Evolutionary conservation across 257 asterid genomes (phyloP).

Genomic region (Dorcoceras hygrometricum): DNA sequence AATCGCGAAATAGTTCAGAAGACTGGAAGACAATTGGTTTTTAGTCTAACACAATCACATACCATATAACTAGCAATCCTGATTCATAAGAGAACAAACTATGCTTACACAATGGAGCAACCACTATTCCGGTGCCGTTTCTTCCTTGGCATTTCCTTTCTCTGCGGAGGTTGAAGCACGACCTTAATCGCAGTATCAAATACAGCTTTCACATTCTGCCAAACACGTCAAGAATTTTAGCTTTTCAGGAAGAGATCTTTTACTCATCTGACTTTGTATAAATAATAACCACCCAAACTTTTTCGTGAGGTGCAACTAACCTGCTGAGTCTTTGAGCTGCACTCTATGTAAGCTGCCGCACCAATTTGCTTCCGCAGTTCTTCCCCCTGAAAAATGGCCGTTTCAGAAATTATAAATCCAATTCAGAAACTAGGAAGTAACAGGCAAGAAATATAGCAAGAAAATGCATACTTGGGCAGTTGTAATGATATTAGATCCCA

Average conservation of each 20-base stretch:
- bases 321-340: constrained; percentile 99
- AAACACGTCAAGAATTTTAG: constrained; percentile 13
- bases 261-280: not conserved
- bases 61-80: not conserved
- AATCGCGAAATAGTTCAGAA: constrained; percentile 3
- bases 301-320: constrained; percentile 27
- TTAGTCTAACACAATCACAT: not conserved
- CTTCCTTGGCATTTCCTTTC: constrained; percentile 65
- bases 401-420: not conserved
- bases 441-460: not conserved
- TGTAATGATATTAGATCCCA: constrained; percentile 68
- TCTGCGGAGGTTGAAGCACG: constrained; percentile 90
- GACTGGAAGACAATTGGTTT: not conserved
- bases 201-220: constrained; percentile 90
- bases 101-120: constrained; percentile 81
- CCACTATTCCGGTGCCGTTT: constrained; percentile 54
- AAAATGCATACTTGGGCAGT: constrained; percentile 63
- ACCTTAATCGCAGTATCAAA: constrained; percentile 91
- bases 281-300: not conserved
- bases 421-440: constrained; percentile 7
- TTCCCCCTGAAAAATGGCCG: constrained; percentile 60
- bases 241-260: not conserved
- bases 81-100: not conserved
- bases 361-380: constrained; percentile 95
- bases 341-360: constrained; percentile 91